Conservation (phyloP, 257 asterid genomes). For the Plantago major region DNA sequence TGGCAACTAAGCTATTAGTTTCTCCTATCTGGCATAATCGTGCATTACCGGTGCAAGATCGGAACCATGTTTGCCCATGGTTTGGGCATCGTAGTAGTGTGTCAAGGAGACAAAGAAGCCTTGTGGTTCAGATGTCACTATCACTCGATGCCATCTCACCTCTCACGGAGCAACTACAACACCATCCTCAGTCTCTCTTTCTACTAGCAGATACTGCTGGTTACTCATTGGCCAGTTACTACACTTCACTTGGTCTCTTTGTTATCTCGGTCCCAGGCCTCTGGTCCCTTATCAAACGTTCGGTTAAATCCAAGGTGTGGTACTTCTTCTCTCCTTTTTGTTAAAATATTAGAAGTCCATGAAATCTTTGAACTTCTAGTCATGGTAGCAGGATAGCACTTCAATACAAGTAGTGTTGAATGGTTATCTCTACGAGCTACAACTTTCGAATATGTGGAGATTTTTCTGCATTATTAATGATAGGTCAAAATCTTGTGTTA, state of each 20-base stretch:
- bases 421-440: background rate
- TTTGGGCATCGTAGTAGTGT: constrained; percentile 11
- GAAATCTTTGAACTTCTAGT: background rate
- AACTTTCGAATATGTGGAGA: background rate
- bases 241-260: constrained; percentile 92
- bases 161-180: constrained; percentile 39
- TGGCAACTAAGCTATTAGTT: constrained; percentile 47
- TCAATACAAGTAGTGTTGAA: background rate
- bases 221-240: constrained; percentile 87
- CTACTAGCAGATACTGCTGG: constrained; percentile 61
- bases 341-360: background rate
- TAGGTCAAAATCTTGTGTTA: background rate
- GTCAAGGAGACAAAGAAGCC: constrained; percentile 26
- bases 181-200: constrained; percentile 40
- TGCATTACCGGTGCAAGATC: constrained; percentile 29
- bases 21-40: constrained; percentile 39
- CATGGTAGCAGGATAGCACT: too few species aligned
- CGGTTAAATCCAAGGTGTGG: constrained; percentile 87
- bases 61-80: constrained; percentile 28
- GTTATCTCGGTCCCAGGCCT: constrained; percentile 94
- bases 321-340: background rate
- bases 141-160: constrained; percentile 27
- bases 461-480: background rate
- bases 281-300: constrained; percentile 98
- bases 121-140: constrained; percentile 28